Percentiles rank a stretch among this genome's conserved stretches.
phyloP scores from a whole-genome alignment of 257 asterid genomes.

The Fraxinus anomala region DNA sequence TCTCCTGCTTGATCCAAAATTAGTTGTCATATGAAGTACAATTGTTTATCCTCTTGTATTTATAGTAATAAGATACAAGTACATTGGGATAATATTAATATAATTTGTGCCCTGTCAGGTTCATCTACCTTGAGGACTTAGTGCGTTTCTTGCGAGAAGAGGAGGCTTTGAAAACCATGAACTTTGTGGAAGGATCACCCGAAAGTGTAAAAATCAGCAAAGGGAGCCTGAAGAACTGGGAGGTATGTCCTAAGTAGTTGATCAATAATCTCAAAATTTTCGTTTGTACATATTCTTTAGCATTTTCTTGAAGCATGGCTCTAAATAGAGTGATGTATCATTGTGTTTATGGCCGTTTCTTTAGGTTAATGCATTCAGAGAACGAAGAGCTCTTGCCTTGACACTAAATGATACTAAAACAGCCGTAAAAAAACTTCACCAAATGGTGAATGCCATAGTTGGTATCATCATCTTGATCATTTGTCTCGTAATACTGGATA shows the following conservation, averaged over 20 bases:
- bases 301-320: neutral
- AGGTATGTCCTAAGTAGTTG: slow-evolving; percentile 51
- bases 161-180: slow-evolving; percentile 66
- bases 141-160: slow-evolving; percentile 78
- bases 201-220: slow-evolving; percentile 70
- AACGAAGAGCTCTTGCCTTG: slow-evolving; percentile 83
- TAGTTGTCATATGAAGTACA: neutral
- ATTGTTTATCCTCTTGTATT: neutral
- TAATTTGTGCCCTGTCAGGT: slow-evolving; percentile 43
- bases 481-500: slow-evolving; percentile 63
- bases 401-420: slow-evolving; percentile 90
- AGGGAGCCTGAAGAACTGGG: slow-evolving; percentile 77
- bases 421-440: slow-evolving; percentile 82
- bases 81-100: neutral
- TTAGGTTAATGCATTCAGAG: slow-evolving; percentile 81
- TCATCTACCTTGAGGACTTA: slow-evolving; percentile 68
- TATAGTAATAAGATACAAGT: neutral
- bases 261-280: neutral
- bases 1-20: neutral
- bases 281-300: neutral
- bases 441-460: slow-evolving; percentile 64
- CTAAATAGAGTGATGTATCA: neutral
- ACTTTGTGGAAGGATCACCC: slow-evolving; percentile 65
- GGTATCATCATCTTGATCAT: slow-evolving; percentile 55
- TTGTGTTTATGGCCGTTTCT: neutral